Percentiles rank a stretch among this genome's conserved stretches.
phyloP scores from a whole-genome alignment of 2,329 filamentous ascomycete species.

The Aspergillus tamarii region DNA sequence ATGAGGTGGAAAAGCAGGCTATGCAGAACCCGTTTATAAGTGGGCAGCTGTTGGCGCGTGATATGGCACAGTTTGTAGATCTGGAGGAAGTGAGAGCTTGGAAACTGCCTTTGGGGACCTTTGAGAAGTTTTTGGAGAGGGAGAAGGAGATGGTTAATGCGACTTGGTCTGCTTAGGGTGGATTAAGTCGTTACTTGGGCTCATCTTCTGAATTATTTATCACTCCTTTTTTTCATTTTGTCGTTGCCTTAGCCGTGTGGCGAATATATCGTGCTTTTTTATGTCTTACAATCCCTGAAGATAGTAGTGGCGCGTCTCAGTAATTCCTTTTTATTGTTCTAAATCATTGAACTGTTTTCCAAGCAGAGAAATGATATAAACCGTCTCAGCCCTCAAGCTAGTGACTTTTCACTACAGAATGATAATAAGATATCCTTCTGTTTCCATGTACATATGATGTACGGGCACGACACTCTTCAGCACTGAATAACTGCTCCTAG shows the following conservation, averaged over 20 bases:
- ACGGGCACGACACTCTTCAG: background rate
- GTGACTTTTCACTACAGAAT: too few species aligned
- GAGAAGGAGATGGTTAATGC: conserved; percentile 37
- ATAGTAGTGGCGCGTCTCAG: too few species aligned
- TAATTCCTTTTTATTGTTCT: too few species aligned
- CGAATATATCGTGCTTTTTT: too few species aligned
- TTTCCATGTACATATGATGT: too few species aligned
- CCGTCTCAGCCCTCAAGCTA: too few species aligned
- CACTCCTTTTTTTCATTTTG: background rate
- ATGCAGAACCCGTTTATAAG: conserved; percentile 42
- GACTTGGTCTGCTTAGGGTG: conserved; percentile 17
- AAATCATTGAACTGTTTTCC: too few species aligned
- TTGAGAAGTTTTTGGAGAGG: conserved; percentile 48
- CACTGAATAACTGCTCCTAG: too few species aligned
- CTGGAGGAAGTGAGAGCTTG: conserved; percentile 35
- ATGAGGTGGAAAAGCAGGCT: conserved; percentile 43
- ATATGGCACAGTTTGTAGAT: conserved; percentile 42
- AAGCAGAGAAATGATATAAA: too few species aligned
- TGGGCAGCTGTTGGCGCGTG: conserved; percentile 43
- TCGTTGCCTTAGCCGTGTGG: rapidly evolving
- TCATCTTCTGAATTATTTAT: background rate
- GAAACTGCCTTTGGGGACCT: conserved; percentile 48
- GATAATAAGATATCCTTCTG: too few species aligned
- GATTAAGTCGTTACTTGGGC: background rate
- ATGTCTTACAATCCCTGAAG: too few species aligned